Conservation (phyloP, 331 rosid genomes). For the Malus hybrid region DNA sequence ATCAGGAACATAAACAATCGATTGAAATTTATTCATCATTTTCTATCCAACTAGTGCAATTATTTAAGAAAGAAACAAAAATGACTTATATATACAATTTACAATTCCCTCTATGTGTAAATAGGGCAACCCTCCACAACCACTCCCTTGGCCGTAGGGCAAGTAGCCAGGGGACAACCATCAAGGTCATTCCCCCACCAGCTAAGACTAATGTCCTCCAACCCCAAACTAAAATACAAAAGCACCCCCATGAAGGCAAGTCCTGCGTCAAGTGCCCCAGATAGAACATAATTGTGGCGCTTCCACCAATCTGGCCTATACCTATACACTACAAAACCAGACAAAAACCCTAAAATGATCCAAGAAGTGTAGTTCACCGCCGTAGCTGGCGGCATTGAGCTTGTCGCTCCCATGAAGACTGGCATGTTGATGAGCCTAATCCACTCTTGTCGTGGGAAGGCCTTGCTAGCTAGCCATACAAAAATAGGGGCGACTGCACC, state of each 20-base stretch:
- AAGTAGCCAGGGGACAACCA: constrained; percentile 66
- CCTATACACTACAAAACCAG: constrained; percentile 64
- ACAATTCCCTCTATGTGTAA: constrained; percentile 10
- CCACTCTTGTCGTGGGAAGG: constrained; percentile 75
- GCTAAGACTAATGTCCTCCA: constrained; percentile 38
- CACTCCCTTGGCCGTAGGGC: constrained; percentile 61
- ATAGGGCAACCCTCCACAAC: constrained; percentile 44
- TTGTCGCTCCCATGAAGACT: constrained; percentile 62
- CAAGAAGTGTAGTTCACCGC: constrained; percentile 77
- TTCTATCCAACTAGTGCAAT: background rate
- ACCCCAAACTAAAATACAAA: constrained; percentile 57
- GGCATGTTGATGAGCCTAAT: constrained; percentile 80
- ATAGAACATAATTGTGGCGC: constrained; percentile 74
- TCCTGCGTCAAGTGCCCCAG: constrained; percentile 88
- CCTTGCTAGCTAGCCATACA: constrained; percentile 52
- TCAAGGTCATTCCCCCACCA: constrained; percentile 95
- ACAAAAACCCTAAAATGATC: constrained; percentile 59
- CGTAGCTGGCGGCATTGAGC: constrained; percentile 84
- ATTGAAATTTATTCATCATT: background rate
- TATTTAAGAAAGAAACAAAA: background rate
- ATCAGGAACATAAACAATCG: background rate
- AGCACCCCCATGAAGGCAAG: constrained; percentile 90
- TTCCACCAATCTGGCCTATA: constrained; percentile 71
- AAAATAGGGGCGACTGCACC: constrained; percentile 70
- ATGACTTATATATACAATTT: background rate